Base-by-base conservation (phyloP, 352 stramenopile species). In the Stramenopiles sp. region DNA sequence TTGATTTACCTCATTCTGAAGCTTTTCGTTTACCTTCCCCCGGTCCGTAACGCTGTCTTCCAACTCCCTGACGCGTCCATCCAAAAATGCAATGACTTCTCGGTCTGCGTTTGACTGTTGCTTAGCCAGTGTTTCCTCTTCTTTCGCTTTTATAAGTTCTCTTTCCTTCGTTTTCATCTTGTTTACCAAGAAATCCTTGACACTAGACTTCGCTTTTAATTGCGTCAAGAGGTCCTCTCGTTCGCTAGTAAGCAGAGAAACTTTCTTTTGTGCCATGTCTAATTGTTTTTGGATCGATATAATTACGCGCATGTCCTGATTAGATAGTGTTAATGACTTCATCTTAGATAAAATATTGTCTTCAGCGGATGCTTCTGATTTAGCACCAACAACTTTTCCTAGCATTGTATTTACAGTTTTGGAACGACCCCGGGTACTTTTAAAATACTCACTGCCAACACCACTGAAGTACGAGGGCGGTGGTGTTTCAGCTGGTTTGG, bases 251-350 rank as follows among this genome's bases (percentile, higher is more conserved):
- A 78, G 14, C 8, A 78, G 22, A 14, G 1, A 33, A 14, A 78
- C 71, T 78, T 78, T 78, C 22, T 78, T 31, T 33, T 78, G 4
- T 78, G 71, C 71, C 71, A 78, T 78, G 4, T 14, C 71, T 78
- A 78, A 78, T 78, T 78, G 4, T 78, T 78, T 4, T 33, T 33
- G 30, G 8, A 78, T 31, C 30, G 71, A 78, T 33, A 78, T 78
- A 33, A 78, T 78, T 14, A 31, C 30, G 8, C 31, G 71, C 71
- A 78, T 78, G 22, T 78, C 71, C 14, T 78, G 71, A 33, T 31
- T 33, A 14, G 71, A 78, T 33, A 78, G 22, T 14, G 4, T 78
- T 14, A 55, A 14, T 55, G 39, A 55, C 14, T 55, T 55, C 39
- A 55, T 55, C 14, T 55, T 55, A 14, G 39, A 55, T 14, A 55